These are phyloP conservation scores for Ambrosiella xylebori DNA, from an alignment of 2,329 filamentous ascomycete genomes.

Conservation along the genomic window DNA sequence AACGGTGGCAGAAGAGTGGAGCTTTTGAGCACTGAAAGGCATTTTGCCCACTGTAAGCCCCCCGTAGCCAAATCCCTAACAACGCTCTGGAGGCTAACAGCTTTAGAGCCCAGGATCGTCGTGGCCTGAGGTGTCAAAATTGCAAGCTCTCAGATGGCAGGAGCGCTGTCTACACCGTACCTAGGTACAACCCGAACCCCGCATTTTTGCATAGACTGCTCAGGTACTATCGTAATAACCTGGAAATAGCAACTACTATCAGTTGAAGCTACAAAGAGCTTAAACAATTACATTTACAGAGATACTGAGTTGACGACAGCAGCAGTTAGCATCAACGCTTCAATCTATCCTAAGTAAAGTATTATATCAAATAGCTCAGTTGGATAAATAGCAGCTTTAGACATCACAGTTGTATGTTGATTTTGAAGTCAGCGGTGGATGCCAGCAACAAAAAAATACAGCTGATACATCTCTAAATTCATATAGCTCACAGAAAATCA, in stretches of 20 bases:
- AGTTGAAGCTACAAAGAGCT: not conserved
- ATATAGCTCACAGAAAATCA: not conserved
- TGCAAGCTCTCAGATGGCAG: not conserved
- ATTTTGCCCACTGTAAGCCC: not conserved
- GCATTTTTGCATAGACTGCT: constrained; percentile 8
- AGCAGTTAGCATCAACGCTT: too few relatives aligned
- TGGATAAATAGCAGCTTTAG: too few relatives aligned
- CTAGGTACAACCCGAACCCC: constrained; percentile 10
- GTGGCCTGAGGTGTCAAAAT: constrained; percentile 13
- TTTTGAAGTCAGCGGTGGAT: not conserved
- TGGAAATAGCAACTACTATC: not conserved
- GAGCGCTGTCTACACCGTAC: constrained; percentile 6
- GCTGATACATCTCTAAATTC: not conserved
- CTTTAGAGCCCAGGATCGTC: constrained; percentile 5
- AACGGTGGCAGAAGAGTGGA: constrained; percentile 14
- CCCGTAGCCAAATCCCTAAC: constrained; percentile 5
- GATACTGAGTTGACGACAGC: not conserved
- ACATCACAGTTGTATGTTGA: not conserved
- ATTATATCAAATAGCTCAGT: too few relatives aligned
- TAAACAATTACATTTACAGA: not conserved
- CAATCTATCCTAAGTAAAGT: too few relatives aligned
- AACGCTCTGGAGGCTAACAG: constrained; percentile 2
- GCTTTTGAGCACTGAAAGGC: constrained; percentile 4
- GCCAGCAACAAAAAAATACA: too few relatives aligned
- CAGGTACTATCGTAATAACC: constrained; percentile 11